Evolutionary conservation across 2,329 filamentous ascomycete genomes (phyloP), one percentile per base, ranked within the genome.

Genomic region (Hymenoscyphus occultus): DNA sequence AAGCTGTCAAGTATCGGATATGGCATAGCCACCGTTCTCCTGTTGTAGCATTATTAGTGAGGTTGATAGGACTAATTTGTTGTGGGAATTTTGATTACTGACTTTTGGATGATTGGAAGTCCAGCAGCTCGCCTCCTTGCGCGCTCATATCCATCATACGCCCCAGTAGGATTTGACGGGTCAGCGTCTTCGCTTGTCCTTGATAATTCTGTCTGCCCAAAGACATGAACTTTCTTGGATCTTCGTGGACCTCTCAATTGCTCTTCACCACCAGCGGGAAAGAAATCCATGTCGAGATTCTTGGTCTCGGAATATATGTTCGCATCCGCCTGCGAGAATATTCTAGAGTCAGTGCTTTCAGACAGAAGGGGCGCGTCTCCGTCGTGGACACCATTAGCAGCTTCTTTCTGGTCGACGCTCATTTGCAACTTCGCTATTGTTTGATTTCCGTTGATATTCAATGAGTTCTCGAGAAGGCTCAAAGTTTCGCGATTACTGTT

Each of bases 1-100:
- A 91, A 97, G 75, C 92, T 96, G 74, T 95, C 88, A 40, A 96
- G 83, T 35, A 93, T 74, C 1, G 94, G 93, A 73, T 93, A 95
- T 1, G 84, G 79, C 7, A 94, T 81, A 1, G 78, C 67, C 54
- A 78, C 78, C 54, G 64, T 66, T 57, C 9, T 82, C 79, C 64
- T 81, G 78, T 71, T 28, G 10, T 58, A 39, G 28, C 9, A 67
- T 64, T 35, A 35, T 73, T 39, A 70, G 68, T 68, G 39, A 56
- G 28, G 54, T 60, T 10, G 28, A 54, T 54, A 12, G 19, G 13
- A 32, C 1, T 16, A 42, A 4, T 57, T 28, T 32, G 16, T 35
- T n/a, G 10, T 45, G 58, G 39, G 45, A 40, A 54, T 31, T 5
- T 19, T 12, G 59, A 62, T 3, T 48, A 72, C 74, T 72, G 22